Evolutionary conservation across 805 yeast genomes (phyloP), one percentile per base, ranked within the genome.

Genomic region (Ogataea minuta): DNA sequence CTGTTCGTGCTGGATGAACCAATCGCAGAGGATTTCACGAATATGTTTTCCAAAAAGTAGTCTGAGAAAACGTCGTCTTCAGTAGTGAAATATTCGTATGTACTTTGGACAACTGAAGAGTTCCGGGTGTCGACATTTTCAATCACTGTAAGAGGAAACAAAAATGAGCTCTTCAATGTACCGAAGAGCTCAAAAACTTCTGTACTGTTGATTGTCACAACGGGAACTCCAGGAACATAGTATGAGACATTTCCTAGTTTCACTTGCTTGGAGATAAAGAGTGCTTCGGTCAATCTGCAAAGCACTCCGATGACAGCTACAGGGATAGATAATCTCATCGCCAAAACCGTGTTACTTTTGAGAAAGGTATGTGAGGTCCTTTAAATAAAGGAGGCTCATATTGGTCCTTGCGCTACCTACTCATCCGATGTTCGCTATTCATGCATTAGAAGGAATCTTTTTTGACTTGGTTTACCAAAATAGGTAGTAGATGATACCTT

Each of bases 31-130:
- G 39, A 29, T 16, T 17, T 12, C 11, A 41, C 26, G n/a, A 42
- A 30, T 10, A 42, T 30, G 17, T 27, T 42, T 21, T 42, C 42
- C 12, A 42, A 29, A 23, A 42, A 42, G 33, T 33, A 33, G 10
- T 42, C 42, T 9, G 45, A 42, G 32, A 20, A 42, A 6, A 42
- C 45, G n/a, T 42, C 45, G 23, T 42, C 45, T 11, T 23, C 8
- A 2, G 25, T 23, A 4, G 21, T n/a, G 30, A 36, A 42, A 12
- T 32, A 23, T 9, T 36, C 39, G 7, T 33, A 24, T 11, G 36
- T 24, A 2, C 11, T 30, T 5, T 24, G 17, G 14, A 42, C 15
- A 7, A 28, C n/a, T 2, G 35, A 11, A 12, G 13, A 17, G 29
- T 30, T 36, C 16, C 34, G 23, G 3, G 24, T 5, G 3, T 20